Percentiles rank a stretch among this genome's conserved stretches.
phyloP scores from a whole-genome alignment of 1,284 basidiomycete genomes.

The Tilletia horrida region DNA sequence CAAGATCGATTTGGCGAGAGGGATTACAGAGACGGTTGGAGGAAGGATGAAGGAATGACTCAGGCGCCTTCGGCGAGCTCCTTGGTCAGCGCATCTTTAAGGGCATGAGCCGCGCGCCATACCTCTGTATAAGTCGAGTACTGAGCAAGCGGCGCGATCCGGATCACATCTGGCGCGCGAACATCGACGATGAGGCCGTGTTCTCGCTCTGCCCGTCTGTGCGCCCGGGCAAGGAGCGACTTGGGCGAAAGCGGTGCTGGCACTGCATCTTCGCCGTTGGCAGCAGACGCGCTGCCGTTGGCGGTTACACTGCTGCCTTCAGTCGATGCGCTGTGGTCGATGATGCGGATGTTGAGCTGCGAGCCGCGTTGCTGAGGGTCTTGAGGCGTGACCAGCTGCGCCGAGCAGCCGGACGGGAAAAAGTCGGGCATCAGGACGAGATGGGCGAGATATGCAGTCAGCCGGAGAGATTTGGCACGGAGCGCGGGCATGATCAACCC shows the following conservation, averaged over 20 bases:
- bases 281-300: constrained; percentile 5
- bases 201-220: constrained; percentile 36
- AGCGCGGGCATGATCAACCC: constrained; percentile 47
- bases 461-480: constrained; percentile 34
- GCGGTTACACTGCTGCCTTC: neutral
- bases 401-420: constrained; percentile 28
- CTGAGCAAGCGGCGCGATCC: constrained; percentile 50
- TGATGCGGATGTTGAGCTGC: constrained; percentile 46
- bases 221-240: constrained; percentile 39
- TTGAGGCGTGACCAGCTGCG: constrained; percentile 41
- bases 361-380: constrained; percentile 44
- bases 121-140: constrained; percentile 45
- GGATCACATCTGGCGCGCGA: constrained; percentile 46
- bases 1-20: no score
- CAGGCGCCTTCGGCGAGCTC: neutral
- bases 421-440: constrained; percentile 38
- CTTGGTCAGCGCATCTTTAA: constrained; percentile 23
- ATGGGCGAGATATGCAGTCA: constrained; percentile 46
- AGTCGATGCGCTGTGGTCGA: constrained; percentile 19
- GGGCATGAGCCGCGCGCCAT: constrained; percentile 39
- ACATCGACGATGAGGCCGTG: constrained; percentile 46
- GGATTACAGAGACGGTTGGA: no score
- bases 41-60: no score
- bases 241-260: constrained; percentile 37
- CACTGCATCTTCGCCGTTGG: constrained; percentile 28